phyloP scores from a whole-genome alignment of 140 eudicot genomes.

The Flaveria floridana region DNA sequence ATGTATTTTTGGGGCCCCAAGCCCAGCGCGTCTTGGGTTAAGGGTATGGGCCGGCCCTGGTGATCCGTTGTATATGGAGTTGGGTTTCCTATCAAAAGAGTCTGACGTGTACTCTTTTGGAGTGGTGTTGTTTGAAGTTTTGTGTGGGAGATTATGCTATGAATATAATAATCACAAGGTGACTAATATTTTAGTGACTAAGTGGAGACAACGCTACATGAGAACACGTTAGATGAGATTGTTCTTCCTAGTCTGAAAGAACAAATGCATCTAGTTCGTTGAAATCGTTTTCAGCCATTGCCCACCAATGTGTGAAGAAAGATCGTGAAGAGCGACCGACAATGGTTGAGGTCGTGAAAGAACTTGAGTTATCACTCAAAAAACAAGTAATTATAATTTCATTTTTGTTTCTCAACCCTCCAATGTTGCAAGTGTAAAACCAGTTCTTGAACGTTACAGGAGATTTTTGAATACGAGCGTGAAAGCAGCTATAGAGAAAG shows the following conservation, averaged over 20 bases:
- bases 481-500: no score
- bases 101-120: not conserved
- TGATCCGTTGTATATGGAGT: constrained; percentile 3
- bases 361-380: constrained; percentile 4
- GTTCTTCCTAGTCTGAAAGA: constrained; percentile 2
- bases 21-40: no score
- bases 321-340: constrained; percentile 15
- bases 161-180: not conserved
- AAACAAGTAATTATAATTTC: not conserved
- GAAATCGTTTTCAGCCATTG: constrained; percentile 20
- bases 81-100: constrained; percentile 4
- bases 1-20: no score
- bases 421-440: no score
- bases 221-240: not conserved
- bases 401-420: not conserved
- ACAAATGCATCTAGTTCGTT: constrained; percentile 11
- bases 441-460: not conserved
- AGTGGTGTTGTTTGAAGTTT: constrained; percentile 7
- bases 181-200: not conserved
- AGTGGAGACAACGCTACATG: not conserved
- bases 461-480: no score
- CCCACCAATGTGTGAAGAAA: constrained; percentile 18
- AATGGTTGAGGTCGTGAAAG: not conserved
- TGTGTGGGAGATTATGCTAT: constrained; percentile 1
- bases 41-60: no score